Evolutionary conservation across 257 asterid genomes (phyloP), one percentile per base, ranked within the genome.

Genomic region (Jacaranda copaia): DNA sequence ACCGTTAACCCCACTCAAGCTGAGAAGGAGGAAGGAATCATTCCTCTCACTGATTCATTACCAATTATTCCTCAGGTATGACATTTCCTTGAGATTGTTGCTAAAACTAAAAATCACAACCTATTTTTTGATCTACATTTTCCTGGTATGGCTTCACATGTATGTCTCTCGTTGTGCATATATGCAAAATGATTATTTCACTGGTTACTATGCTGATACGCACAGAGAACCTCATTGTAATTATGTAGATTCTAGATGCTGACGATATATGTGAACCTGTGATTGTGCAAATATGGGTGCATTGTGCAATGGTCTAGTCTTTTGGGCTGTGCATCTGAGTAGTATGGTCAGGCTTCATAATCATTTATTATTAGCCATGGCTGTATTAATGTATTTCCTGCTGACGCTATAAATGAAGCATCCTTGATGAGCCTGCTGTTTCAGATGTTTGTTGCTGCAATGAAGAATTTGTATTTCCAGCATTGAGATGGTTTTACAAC

Each of bases 11-110:
- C 99, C 69, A 81, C 93, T 38, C 93, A 86, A 79, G 97, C 97
- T 61, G 99, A 96, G 89, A 96, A 96, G 83, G 99, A 96, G 94
- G 99, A 96, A 87, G 99, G 99, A 78, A 86, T 96, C 39, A 89
- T 96, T 74, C 99, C 99, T 62, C 97, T 96, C 76, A 88, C 98
- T 59, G 99, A 96, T 78, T 89, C 97, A 48, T 84, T 96, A 79
- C 98, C 99, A 51, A 89, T 96, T 74, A 91, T 90, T 84, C 97
- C 99, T 38, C 98, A 93, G 97, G 99, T 96, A 73, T 58, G 13
- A 59, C 68, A 69, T 66, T 76, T 76, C 18, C 8, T 74, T 20
- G 10, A 57, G 5, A 62, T 77, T 61, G 59, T 40, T 62, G 67
- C 70, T 61, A 60, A 8, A 72, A 59, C 58, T 69, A n/a, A 40